Evolutionary conservation across 2,329 filamentous ascomycete species (phyloP).

Genomic region (Diaporthe sp.): DNA sequence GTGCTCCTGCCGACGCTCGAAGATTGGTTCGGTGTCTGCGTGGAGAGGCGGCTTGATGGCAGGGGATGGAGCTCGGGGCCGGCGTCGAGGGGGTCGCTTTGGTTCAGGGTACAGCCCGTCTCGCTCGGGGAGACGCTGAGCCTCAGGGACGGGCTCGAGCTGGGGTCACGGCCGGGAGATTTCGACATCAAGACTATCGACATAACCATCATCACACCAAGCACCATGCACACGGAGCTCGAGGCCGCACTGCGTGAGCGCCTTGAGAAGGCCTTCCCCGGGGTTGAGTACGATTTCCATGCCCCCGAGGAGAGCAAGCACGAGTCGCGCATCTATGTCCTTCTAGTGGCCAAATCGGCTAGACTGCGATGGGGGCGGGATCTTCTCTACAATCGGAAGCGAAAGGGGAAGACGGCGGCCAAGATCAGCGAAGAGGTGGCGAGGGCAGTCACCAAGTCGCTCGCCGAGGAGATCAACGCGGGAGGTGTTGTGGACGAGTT

Average conservation of each 20-base stretch:
- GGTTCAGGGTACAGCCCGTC: constrained; percentile 60
- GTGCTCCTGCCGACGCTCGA: constrained; percentile 69
- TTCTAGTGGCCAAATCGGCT: constrained; percentile 68
- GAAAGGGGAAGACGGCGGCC: constrained; percentile 42
- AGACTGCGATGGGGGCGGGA: constrained; percentile 65
- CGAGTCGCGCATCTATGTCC: constrained; percentile 65
- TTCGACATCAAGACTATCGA: constrained; percentile 61
- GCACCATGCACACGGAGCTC: constrained; percentile 57
- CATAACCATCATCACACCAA: constrained; percentile 65
- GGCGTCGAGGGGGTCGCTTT: constrained; percentile 56
- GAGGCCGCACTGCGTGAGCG: constrained; percentile 55
- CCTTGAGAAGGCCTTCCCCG: constrained; percentile 58
- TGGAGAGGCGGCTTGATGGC: constrained; percentile 59
- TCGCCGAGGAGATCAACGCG: constrained; percentile 60
- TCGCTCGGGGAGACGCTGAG: constrained; percentile 51
- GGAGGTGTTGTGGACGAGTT: constrained; percentile 67
- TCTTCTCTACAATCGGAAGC: constrained; percentile 50
- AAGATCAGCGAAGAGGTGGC: constrained; percentile 57
- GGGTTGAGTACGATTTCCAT: constrained; percentile 59
- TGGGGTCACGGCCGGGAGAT: constrained; percentile 36
- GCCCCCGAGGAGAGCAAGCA: constrained; percentile 65
- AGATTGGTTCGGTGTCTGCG: constrained; percentile 61
- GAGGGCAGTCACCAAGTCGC: constrained; percentile 58
- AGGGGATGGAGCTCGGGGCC: constrained; percentile 66
- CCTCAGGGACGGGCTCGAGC: constrained; percentile 47